Evolutionary conservation across 2,329 filamentous ascomycete genomes (phyloP).

Genomic region (Talaromyces sp.): DNA sequence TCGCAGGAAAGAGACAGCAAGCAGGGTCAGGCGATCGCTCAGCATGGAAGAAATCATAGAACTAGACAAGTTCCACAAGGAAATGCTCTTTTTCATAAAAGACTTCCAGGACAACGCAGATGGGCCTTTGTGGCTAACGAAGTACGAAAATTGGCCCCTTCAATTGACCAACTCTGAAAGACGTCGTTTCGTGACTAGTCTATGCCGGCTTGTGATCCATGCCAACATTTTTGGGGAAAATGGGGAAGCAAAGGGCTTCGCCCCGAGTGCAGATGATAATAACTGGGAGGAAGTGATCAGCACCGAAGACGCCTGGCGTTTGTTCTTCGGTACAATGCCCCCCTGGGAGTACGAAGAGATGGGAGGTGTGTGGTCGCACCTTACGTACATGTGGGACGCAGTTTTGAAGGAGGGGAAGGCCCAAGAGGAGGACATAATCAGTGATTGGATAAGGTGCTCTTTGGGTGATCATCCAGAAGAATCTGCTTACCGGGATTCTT

Average conservation of each 20-base stretch:
- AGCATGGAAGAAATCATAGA: background rate
- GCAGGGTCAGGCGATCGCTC: background rate
- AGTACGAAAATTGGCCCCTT: background rate
- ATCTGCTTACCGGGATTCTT: too few relatives aligned
- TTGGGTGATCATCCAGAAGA: too few relatives aligned
- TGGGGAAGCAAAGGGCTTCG: background rate
- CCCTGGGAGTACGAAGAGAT: constrained; percentile 21
- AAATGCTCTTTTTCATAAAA: background rate
- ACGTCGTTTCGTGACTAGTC: constrained; percentile 12
- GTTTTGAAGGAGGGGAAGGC: background rate
- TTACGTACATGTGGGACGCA: background rate
- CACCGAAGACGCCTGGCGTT: constrained; percentile 8
- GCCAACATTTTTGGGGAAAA: constrained; percentile 13
- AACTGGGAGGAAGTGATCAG: constrained; percentile 3
- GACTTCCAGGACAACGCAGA: background rate
- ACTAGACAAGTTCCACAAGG: constrained; percentile 1
- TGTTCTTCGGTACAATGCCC: constrained; percentile 17
- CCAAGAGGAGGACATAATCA: background rate
- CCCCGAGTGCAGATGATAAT: background rate
- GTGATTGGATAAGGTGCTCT: too few relatives aligned
- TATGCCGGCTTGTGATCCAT: constrained; percentile 17
- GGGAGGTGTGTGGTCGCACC: constrained; percentile 14
- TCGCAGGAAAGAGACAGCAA: background rate
- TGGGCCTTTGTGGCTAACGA: background rate
- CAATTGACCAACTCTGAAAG: constrained; percentile 11